Evolutionary conservation across 345 rosid genomes (phyloP), one percentile per base, ranked within the genome.

Genomic region (Gossypium australe): DNA sequence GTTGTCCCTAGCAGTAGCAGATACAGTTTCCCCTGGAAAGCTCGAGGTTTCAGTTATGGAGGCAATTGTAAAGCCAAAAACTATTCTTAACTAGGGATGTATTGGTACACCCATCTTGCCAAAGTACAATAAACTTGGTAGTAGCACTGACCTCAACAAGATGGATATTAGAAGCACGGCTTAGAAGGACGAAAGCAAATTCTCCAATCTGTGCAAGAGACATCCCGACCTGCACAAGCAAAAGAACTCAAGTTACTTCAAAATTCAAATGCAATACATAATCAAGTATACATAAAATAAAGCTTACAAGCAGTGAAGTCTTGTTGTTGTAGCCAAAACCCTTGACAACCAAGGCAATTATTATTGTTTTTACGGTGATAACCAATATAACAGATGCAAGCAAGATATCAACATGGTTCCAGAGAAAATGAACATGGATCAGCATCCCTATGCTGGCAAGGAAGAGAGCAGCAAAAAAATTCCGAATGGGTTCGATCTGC

Each of bases 181-280:
- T 93, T 56, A 95, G 90, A 71, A 95, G 93, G 82, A 95, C 98
- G 83, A 95, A 95, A 67, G 98, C 94, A 72, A 95, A 95, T 71
- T 95, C 99, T 73, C 99, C 99, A 55, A 95, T 95, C 81, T 95
- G 99, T 44, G 99, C 98, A 64, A 95, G 87, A 38, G 98, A 91
- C 94, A 90, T 88, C 68, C 94, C 94, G 48, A 85, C 94, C 94
- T 90, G 75, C 78, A 74, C 34, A 74, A 44, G 58, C 18, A 38
- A 71, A 51, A 24, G 25, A 55, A 38, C 27, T 55, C 12, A 14
- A 47, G 68, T 27, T 44, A 41, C 52, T 75, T 65, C 48, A 71
- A 55, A 29, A 6, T 13, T 17, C 44, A 49, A 27, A 27, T 10
- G 9, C 20, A 2, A 27, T 25, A 58, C 5, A 62, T 53, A 51